These are phyloP conservation scores for Boletales sp. DNA, from an alignment of 768 basidiomycete genomes.

Conservation along the genomic window DNA sequence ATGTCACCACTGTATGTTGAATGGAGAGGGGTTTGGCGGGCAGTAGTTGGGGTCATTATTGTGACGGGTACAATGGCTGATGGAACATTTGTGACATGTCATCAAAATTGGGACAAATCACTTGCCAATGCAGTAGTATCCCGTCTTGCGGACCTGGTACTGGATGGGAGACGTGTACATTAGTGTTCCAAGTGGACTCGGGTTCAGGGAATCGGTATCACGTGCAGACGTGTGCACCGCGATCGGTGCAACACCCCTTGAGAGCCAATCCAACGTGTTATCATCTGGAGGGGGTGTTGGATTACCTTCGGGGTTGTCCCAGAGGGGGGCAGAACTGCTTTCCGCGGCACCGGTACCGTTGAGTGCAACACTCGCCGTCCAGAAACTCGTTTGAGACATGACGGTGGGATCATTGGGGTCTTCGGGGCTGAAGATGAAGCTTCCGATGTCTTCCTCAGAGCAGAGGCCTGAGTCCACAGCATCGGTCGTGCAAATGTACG, in stretches of 20 bases:
- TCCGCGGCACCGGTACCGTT: constrained; percentile 27
- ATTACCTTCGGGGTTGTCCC: constrained; percentile 60
- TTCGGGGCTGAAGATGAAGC: constrained; percentile 70
- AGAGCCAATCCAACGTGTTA: constrained; percentile 49
- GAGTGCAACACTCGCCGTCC: constrained; percentile 77
- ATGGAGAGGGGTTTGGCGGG: constrained; percentile 52
- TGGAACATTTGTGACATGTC: no score
- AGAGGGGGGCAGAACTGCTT: constrained; percentile 36
- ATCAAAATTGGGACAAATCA: constrained; percentile 8
- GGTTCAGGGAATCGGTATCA: constrained; percentile 36
- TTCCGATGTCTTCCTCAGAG: constrained; percentile 65
- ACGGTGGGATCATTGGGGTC: constrained; percentile 55
- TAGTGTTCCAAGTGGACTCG: constrained; percentile 48
- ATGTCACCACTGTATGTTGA: constrained; percentile 77
- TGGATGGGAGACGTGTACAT: constrained; percentile 70
- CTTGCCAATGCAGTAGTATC: constrained; percentile 95
- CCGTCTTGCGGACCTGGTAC: constrained; percentile 81
- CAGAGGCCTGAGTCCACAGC: constrained; percentile 75
- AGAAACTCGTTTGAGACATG: constrained; percentile 77
- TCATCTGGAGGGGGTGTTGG: constrained; percentile 50
- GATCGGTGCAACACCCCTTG: constrained; percentile 15
- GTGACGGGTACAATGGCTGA: constrained; percentile 88
- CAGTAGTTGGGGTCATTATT: constrained; percentile 42
- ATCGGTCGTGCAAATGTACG: constrained; percentile 88
- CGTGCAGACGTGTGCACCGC: constrained; percentile 10